Evolutionary conservation across 345 rosid genomes (phyloP), one percentile per base, ranked within the genome.

Genomic region (Zanthoxylum bungeanum): DNA sequence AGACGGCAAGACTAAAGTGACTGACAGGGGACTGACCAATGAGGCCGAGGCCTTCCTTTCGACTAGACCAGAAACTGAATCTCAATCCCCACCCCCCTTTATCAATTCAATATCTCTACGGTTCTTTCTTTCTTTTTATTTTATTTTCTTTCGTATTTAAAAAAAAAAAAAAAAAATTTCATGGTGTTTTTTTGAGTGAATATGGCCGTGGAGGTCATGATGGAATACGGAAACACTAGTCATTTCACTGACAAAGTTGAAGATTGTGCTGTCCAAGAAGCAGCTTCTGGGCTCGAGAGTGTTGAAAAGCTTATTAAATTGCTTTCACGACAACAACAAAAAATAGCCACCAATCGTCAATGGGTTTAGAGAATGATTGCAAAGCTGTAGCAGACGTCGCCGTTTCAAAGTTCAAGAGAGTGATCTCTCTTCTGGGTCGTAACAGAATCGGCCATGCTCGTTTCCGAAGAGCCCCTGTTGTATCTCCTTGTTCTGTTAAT

Each of bases 381-480:
- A 78, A 78, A 4, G 82, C 78, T 1, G 86, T 84, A 5, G 88
- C 97, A 0, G 94, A 91, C 51, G 84, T 72, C 27, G 90, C 98
- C 49, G 96, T 95, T 57, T 86, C 94, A 0, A 91, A 91, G 87
- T 95, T 95, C 82, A 86, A 79, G 75, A 87, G 79, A 57, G 94
- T 92, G 7, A 91, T 95, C 51, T 92, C 99, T 60, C 91, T 91
- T n/a, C 79, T 93, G 70, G 93, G 90, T 68, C 91, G 93, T 30
- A 86, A 85, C 57, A 73, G 92, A 67, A 92, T 92, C 66, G 99
- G 99, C 19, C 99, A 92, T 52, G 99, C 99, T 52, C 93, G 99
- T 66, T 95, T 95, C 64, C 76, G 98, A 65, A 80, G 97, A 2
- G 96, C 83, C 67, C 95, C 94, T 49, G 44, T 82, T 11, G 60